Conservation (phyloP, 2,329 filamentous ascomycete species). For the Nigrograna mackinnonii region DNA sequence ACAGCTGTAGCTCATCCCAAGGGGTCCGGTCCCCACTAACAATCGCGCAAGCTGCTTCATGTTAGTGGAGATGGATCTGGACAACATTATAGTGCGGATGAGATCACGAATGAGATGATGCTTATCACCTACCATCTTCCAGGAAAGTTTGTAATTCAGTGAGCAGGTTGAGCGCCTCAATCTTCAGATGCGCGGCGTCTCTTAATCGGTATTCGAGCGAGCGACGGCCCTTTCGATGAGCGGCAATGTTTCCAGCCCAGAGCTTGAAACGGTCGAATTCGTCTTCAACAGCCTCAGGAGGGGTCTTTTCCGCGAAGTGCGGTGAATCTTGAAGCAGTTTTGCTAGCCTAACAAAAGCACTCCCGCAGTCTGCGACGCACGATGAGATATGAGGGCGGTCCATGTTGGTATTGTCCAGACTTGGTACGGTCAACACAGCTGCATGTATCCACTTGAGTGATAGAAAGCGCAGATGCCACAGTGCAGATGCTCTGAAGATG, state of each 20-base stretch:
- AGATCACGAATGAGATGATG: too few species aligned
- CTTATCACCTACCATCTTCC: conserved; percentile 17
- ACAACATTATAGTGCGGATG: too few species aligned
- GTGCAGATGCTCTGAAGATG: too few species aligned
- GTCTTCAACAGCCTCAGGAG: conserved; percentile 15
- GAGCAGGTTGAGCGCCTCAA: conserved; percentile 19
- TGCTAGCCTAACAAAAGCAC: conserved; percentile 13
- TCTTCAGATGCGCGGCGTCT: conserved; percentile 30
- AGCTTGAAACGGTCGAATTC: conserved; percentile 34
- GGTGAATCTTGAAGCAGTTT: conserved; percentile 7
- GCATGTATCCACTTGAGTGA: too few species aligned
- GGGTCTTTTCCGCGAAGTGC: conserved; percentile 13
- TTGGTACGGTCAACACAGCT: too few species aligned
- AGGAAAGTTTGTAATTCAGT: conserved; percentile 19
- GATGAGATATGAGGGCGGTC: not conserved
- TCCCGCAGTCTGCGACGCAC: conserved; percentile 7
- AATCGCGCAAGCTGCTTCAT: conserved; percentile 11
- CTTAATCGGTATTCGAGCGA: conserved; percentile 38
- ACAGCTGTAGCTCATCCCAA: conserved; percentile 20
- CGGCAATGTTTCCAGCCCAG: conserved; percentile 40
- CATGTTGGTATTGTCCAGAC: too few species aligned
- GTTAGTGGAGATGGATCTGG: not conserved
- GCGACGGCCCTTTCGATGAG: conserved; percentile 30
- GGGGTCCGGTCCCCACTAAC: conserved; percentile 15
- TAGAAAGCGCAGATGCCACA: too few species aligned